A percentile compares a stretch with the other conserved stretches of the same genome.
Evolutionary conservation across 1,284 basidiomycete species (phyloP).

Genomic region (Schizophyllum commune): DNA sequence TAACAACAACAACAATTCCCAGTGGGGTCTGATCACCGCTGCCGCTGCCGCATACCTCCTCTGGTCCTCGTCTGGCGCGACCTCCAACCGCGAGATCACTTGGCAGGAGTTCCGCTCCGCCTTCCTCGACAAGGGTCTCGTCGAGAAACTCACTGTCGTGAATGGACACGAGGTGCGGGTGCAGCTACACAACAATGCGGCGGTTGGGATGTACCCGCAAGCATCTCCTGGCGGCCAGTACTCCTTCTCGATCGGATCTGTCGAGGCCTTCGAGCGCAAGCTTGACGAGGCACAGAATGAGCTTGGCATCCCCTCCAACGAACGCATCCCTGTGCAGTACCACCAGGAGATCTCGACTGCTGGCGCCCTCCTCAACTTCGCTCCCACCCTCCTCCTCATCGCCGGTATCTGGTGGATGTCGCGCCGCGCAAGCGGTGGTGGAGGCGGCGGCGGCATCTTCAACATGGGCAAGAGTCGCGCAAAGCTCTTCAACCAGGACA

Average conservation of each 20-base stretch:
- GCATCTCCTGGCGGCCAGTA: slow-evolving; percentile 56
- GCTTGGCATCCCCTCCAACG: slow-evolving; percentile 84
- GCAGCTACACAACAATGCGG: slow-evolving; percentile 81
- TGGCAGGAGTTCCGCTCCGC: slow-evolving; percentile 98
- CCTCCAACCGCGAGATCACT: slow-evolving; percentile 82
- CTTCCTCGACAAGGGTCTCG: slow-evolving; percentile 93
- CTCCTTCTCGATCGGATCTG: slow-evolving; percentile 96
- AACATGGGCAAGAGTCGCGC: slow-evolving; percentile 95
- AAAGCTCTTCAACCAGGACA: slow-evolving; percentile 97
- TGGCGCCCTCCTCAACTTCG: slow-evolving; percentile 84
- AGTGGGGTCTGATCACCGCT: slow-evolving; percentile 52
- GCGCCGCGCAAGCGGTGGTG: slow-evolving; percentile 62
- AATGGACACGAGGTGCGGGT: slow-evolving; percentile 89
- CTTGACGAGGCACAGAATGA: slow-evolving; percentile 92
- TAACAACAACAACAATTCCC: slow-evolving; percentile 43
- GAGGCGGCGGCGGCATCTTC: slow-evolving; percentile 87
- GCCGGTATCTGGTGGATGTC: slow-evolving; percentile 91
- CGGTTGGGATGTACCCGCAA: slow-evolving; percentile 63
- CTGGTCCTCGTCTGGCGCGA: slow-evolving; percentile 51
- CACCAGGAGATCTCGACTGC: slow-evolving; percentile 88
- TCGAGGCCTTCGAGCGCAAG: slow-evolving; percentile 95
- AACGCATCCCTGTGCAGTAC: slow-evolving; percentile 96
- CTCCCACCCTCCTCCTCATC: slow-evolving; percentile 87
- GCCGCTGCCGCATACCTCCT: slow-evolving; percentile 62
- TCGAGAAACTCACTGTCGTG: slow-evolving; percentile 90